A percentile compares a stretch with the other conserved stretches of the same genome.
These are phyloP conservation scores for Cryphonectria nitschkei DNA, from an alignment of 2,329 filamentous ascomycete species.

Conservation along the genomic window DNA sequence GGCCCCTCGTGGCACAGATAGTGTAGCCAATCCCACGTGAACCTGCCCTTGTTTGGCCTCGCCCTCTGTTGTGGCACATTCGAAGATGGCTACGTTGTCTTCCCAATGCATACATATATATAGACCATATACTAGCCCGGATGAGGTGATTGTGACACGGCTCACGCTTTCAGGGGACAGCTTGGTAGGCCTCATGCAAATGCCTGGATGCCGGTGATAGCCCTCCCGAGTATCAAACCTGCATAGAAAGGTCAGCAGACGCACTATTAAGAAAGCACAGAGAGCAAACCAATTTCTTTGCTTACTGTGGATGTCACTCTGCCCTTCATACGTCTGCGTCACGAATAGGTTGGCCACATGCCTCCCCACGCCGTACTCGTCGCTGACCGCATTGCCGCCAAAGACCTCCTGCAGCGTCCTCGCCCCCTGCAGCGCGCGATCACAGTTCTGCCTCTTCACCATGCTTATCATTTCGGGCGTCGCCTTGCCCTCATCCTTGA, in stretches of 20 bases:
- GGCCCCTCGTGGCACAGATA: neutral
- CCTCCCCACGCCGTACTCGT: constrained; percentile 93
- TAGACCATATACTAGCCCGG: neutral
- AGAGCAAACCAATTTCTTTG: constrained; percentile 33
- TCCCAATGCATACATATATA: neutral
- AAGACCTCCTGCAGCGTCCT: constrained; percentile 90
- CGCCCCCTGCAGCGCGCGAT: constrained; percentile 79
- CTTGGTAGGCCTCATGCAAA: constrained; percentile 59
- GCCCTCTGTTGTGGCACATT: neutral
- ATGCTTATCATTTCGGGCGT: constrained; percentile 95
- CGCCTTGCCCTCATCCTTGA: constrained; percentile 88
- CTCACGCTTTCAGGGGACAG: neutral
- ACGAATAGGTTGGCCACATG: constrained; percentile 97
- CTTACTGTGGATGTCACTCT: constrained; percentile 96
- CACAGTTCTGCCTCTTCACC: constrained; percentile 98
- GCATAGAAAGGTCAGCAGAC: constrained; percentile 34
- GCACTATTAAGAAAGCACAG: constrained; percentile 28
- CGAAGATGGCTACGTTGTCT: neutral
- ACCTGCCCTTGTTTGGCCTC: neutral
- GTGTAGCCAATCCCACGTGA: neutral
- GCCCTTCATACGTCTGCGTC: constrained; percentile 96
- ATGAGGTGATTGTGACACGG: neutral
- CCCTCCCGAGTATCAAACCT: constrained; percentile 69
- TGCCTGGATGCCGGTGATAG: constrained; percentile 76
- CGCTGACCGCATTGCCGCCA: constrained; percentile 96